Evolutionary conservation across 495 filamentous ascomycete species (phyloP).

Genomic region (Tuber microsphaerosporum): DNA sequence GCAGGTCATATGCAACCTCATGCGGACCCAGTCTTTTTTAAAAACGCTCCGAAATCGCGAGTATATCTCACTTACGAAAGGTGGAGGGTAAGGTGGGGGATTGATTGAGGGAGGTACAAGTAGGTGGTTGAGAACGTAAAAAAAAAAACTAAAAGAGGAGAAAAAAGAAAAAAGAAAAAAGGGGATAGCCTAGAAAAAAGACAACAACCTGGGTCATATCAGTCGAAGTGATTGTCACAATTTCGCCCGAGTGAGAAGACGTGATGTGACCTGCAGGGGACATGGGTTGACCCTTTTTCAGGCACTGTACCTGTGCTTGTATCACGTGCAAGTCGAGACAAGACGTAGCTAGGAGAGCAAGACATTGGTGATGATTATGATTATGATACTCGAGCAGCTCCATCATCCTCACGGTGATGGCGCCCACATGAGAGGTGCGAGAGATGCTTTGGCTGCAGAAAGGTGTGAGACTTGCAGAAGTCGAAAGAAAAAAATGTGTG

Average conservation of each 20-base stretch:
- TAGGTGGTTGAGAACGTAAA: not conserved
- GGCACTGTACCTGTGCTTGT: not conserved
- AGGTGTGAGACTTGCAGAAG: too few species aligned
- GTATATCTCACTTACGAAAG: not conserved
- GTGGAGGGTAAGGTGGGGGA: not conserved
- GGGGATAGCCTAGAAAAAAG: not conserved
- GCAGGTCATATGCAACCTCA: too few species aligned
- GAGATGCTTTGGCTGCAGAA: too few species aligned
- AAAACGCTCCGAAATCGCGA: too few species aligned
- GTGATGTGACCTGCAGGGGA: not conserved
- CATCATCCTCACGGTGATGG: too few species aligned
- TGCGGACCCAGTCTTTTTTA: too few species aligned
- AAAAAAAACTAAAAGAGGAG: not conserved
- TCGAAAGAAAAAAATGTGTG: too few species aligned
- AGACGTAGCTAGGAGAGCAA: not conserved
- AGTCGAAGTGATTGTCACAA: not conserved
- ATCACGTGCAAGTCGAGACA: not conserved
- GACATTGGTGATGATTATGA: not conserved
- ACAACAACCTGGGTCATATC: constrained; percentile 13
- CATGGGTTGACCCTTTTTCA: not conserved
- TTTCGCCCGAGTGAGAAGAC: not conserved
- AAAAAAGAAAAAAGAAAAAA: not conserved
- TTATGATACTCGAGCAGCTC: not conserved
- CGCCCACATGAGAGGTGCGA: too few species aligned
- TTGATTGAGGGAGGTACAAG: not conserved